Conservation (phyloP, 1,284 basidiomycete genomes). For the Ustilago xerochloae region DNA sequence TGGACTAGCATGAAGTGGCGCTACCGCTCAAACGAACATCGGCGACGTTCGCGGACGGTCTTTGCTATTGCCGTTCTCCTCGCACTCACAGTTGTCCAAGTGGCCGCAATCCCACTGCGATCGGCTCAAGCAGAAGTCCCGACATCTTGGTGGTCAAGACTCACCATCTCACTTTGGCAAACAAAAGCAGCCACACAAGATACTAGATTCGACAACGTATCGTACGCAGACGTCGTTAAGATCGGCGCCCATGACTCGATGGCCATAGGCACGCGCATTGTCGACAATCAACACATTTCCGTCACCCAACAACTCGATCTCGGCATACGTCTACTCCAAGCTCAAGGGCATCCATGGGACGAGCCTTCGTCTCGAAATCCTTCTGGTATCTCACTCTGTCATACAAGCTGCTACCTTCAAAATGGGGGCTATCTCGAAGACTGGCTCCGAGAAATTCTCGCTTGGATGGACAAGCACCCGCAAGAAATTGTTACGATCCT, state of each 20-base stretch:
- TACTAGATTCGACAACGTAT: not conserved
- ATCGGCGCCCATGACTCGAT: conserved; percentile 4
- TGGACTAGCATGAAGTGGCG: too few relatives aligned
- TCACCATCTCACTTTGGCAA: not conserved
- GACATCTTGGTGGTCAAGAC: not conserved
- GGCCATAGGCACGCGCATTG: not conserved
- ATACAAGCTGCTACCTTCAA: conserved; percentile 42
- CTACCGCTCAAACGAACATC: too few relatives aligned
- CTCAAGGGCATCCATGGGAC: conserved; percentile 13
- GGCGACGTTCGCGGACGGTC: too few relatives aligned
- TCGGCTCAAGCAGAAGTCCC: not conserved
- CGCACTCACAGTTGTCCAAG: not conserved
- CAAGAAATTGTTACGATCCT: conserved; percentile 75
- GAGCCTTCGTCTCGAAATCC: conserved; percentile 1
- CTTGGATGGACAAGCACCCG: conserved; percentile 85
- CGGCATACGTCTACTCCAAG: conserved; percentile 17
- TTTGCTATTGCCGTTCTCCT: not conserved
- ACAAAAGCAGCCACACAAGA: not conserved
- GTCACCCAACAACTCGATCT: conserved; percentile 12
- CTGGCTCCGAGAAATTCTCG: conserved; percentile 81
- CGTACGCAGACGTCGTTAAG: conserved; percentile 5
- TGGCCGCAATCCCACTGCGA: not conserved
- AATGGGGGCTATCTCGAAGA: conserved; percentile 71
- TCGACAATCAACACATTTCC: not conserved
- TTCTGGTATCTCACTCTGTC: conserved; percentile 15